phyloP scores from a whole-genome alignment of 1,284 basidiomycete genomes.

The Testicularia cyperi region DNA sequence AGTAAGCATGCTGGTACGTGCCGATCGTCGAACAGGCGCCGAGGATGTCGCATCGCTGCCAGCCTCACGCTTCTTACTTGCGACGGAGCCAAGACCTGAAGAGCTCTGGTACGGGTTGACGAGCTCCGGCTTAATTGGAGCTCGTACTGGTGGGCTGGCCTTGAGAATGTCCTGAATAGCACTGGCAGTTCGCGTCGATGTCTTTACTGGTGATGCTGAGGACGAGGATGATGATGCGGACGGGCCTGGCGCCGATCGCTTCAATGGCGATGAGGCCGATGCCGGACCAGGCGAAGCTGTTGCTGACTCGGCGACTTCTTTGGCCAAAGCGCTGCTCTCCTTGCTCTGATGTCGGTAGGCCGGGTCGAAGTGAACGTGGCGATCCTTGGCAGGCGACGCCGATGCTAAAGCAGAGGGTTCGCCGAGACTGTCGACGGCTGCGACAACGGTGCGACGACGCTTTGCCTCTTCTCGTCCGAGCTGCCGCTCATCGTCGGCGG shows the following conservation, averaged over 20 bases:
- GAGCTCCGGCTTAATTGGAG: conserved; percentile 43
- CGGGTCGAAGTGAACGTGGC: conserved; percentile 22
- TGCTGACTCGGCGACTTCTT: conserved; percentile 8
- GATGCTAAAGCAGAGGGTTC: too few species aligned
- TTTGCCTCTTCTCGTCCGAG: conserved; percentile 18
- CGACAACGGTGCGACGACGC: conserved; percentile 19
- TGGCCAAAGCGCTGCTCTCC: conserved; percentile 30
- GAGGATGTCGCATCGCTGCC: not conserved
- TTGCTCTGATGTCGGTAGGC: conserved; percentile 15
- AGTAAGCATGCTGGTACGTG: conserved; percentile 32
- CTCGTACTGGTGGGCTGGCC: conserved; percentile 25
- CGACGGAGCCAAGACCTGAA: conserved; percentile 13
- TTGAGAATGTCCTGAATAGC: conserved; percentile 48
- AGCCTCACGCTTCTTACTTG: conserved; percentile 4
- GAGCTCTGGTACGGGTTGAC: conserved; percentile 51
- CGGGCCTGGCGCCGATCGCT: conserved; percentile 21
- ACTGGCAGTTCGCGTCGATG: conserved; percentile 38
- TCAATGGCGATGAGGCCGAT: conserved; percentile 6
- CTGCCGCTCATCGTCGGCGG: conserved; percentile 9
- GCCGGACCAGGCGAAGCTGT: not conserved
- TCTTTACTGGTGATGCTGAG: not conserved
- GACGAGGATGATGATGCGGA: conserved; percentile 2
- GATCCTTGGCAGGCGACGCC: not conserved
- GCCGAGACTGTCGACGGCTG: not conserved
- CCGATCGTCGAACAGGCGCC: conserved; percentile 14